Base-by-base conservation (phyloP, 1,284 basidiomycete species). In the Pseudozyma tsukubaensis region DNA sequence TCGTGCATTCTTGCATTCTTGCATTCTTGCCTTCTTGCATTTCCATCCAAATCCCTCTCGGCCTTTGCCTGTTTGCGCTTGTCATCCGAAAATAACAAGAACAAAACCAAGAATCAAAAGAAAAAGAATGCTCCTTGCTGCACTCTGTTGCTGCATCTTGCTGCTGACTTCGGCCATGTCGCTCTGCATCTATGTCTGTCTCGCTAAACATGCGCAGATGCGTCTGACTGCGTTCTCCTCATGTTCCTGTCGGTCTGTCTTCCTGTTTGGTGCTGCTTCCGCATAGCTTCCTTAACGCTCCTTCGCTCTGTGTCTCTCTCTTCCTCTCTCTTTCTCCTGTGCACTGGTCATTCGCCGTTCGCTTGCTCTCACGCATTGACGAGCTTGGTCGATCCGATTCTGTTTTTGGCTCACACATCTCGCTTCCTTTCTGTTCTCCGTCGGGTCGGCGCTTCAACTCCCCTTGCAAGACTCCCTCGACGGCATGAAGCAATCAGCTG, bases 201-300 rank as follows among this genome's bases (percentile, higher is more conserved):
- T 57, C 48, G 55, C 48, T 49, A 35, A 47, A n/a, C 11, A 32
- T 48, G 29, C 47, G 16, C 47, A 21, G 47, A 19, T 45, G 32
- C 47, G 24, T 37, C 19, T 43, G 54, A 48, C 29, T 21, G 47
- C 39, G 37, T 53, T 21, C 37, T 16, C 21, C 24, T 35, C 34
- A 39, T 44, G 51, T 44, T 36, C 40, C 51, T 53, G 37, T 29
- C 34, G n/a, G n/a, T n/a, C n/a, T n/a, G n/a, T n/a, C n/a, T n/a
- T n/a, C n/a, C n/a, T n/a, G n/a, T 47, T 24, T 42, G 37, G 35
- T 48, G 44, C 44, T 57, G 54, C 54, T 57, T 57, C 36, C 40
- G 37, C 19, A 10, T 52, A n/a, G n/a, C n/a, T n/a, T n/a, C n/a
- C n/a, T n/a, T n/a, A n/a, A n/a, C n/a, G n/a, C n/a, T n/a, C n/a